These are phyloP conservation scores for Aurantiochytrium sp. DNA, from an alignment of 108 stramenopile species.

Conservation along the genomic window DNA sequence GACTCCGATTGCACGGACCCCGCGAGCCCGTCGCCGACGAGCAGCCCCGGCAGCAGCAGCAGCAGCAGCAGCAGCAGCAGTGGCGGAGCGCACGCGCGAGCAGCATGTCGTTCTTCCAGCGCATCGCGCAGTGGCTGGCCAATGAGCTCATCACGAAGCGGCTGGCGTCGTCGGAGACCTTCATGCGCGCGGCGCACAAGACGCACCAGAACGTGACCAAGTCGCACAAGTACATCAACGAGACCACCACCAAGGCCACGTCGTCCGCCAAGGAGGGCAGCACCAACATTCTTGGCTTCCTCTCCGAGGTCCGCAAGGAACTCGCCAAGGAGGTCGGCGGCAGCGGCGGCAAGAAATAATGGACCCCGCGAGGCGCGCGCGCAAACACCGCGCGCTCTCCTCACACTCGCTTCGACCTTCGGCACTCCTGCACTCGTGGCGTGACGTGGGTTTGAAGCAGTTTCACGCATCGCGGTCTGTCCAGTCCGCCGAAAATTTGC, in stretches of 20 bases:
- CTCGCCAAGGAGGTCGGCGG: not conserved
- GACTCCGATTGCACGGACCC: no score
- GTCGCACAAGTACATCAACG: constrained; percentile 10
- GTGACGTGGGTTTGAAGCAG: no score
- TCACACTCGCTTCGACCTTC: no score
- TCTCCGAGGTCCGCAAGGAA: not conserved
- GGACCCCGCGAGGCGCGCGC: not conserved
- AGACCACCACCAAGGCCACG: not conserved
- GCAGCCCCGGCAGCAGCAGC: no score
- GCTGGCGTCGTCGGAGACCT: not conserved
- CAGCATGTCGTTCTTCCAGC: not conserved
- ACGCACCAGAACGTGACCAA: constrained; percentile 27
- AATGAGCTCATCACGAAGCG: constrained; percentile 20
- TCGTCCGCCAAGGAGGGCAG: not conserved
- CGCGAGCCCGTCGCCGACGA: no score
- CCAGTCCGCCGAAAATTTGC: no score
- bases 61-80: no score
- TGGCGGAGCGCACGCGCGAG: no score
- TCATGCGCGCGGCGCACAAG: constrained; percentile 25
- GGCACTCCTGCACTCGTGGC: no score
- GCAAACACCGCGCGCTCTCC: no score
- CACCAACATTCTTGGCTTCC: not conserved
- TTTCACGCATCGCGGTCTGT: no score
- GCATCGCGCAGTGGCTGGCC: not conserved
- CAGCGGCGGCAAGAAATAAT: not conserved